Percentiles rank a stretch among this genome's conserved stretches.
Evolutionary conservation across 805 yeast genomes (phyloP).

Genomic region (Sugiyamaella boreocaroliniensis): DNA sequence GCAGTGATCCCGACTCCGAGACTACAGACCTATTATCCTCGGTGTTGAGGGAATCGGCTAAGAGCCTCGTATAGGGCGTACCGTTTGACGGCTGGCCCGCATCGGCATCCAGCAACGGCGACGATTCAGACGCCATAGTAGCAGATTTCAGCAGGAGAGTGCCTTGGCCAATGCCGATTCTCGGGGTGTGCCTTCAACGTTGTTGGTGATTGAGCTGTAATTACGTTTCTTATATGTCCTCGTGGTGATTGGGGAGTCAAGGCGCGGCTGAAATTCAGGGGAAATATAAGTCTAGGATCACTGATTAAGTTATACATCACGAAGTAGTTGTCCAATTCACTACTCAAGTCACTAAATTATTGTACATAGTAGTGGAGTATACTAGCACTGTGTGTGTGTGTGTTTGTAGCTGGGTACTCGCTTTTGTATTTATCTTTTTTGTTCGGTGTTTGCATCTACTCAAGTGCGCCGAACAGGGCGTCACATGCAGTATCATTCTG

Average conservation of each 20-base stretch:
- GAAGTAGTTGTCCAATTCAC: background rate
- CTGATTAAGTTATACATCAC: background rate
- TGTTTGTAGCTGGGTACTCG: too few relatives aligned
- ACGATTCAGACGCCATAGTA: background rate
- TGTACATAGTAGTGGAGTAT: too few relatives aligned
- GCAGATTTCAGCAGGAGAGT: background rate
- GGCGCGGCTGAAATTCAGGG: background rate
- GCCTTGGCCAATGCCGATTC: too few relatives aligned
- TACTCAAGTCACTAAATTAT: too few relatives aligned
- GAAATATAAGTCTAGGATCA: background rate
- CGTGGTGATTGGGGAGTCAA: background rate
- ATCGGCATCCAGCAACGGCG: background rate
- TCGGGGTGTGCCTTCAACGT: too few relatives aligned
- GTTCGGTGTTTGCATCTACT: too few relatives aligned
- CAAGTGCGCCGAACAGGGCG: background rate
- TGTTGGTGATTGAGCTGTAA: too few relatives aligned
- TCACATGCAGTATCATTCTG: background rate
- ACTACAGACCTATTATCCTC: background rate
- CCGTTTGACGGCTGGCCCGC: slow-evolving; percentile 1
- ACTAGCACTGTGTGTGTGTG: too few relatives aligned
- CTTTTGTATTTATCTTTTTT: too few relatives aligned
- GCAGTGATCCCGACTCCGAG: background rate
- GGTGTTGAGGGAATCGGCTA: background rate
- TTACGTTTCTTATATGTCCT: background rate
- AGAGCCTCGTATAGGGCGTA: background rate